phyloP scores from a whole-genome alignment of 495 filamentous ascomycete genomes.

The Talaromyces borbonicus region DNA sequence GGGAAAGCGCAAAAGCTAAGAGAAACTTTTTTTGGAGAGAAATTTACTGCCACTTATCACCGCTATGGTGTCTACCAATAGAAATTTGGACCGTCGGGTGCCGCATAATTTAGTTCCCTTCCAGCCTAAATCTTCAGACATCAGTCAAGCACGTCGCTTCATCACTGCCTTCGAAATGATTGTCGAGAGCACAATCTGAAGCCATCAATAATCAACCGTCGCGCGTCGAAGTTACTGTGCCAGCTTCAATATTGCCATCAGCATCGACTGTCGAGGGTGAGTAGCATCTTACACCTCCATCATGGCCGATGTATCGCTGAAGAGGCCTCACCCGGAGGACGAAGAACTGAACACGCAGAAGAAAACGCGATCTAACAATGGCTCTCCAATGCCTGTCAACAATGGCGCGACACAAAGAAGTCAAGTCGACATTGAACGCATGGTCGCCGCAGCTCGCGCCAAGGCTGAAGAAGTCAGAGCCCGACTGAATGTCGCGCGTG shows the following conservation, averaged over 20 bases:
- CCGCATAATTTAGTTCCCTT: not conserved
- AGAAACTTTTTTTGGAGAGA: conserved; percentile 12
- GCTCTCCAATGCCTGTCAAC: conserved; percentile 39
- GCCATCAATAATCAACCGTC: conserved; percentile 3
- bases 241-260: not conserved
- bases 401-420: conserved; percentile 22
- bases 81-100: conserved; percentile 11
- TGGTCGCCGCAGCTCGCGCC: conserved; percentile 53
- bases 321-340: conserved; percentile 49
- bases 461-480: conserved; percentile 51
- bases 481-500: conserved; percentile 38
- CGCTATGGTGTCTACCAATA: conserved; percentile 14
- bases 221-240: conserved; percentile 7
- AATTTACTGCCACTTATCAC: conserved; percentile 23
- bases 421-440: conserved; percentile 48
- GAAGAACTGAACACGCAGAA: conserved; percentile 45
- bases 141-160: not conserved
- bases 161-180: not conserved
- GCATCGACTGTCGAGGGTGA: conserved; percentile 12
- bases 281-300: conserved; percentile 9
- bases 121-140: not conserved
- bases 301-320: conserved; percentile 49
- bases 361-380: conserved; percentile 49
- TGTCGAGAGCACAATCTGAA: conserved; percentile 10
- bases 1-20: conserved; percentile 7